Percentiles rank a stretch among this genome's conserved stretches.
Evolutionary conservation across 179 eudicot species (phyloP).

Genomic region (Beta macrorhiza): DNA sequence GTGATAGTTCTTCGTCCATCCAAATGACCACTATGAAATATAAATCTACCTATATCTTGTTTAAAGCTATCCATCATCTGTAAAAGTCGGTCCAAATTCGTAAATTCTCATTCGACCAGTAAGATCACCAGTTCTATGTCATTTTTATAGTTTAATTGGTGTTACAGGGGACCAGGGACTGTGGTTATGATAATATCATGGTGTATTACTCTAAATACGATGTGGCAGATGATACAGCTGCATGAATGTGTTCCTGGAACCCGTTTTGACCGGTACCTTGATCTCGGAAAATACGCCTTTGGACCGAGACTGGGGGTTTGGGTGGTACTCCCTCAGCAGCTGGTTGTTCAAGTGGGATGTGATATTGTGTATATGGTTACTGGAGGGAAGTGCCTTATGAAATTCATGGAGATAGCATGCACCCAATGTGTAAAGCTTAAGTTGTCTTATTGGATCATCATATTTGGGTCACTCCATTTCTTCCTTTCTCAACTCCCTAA

Average conservation of each 20-base stretch:
- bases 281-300: constrained; percentile 67
- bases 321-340: constrained; percentile 88
- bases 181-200: constrained; percentile 64
- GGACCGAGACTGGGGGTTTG: constrained; percentile 75
- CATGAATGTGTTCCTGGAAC: constrained; percentile 81
- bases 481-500: constrained; percentile 87
- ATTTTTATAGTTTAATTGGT: not conserved
- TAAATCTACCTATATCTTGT: no score
- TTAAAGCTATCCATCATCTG: no score
- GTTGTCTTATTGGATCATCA: constrained; percentile 79
- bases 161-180: constrained; percentile 76
- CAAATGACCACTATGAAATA: no score
- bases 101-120: no score
- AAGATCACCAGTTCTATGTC: no score
- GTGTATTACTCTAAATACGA: constrained; percentile 68
- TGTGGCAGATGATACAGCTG: constrained; percentile 88
- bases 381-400: constrained; percentile 72
- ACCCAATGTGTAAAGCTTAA: constrained; percentile 46
- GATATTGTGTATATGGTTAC: constrained; percentile 90
- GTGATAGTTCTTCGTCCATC: no score
- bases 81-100: no score
- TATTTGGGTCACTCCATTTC: constrained; percentile 71
- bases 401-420: constrained; percentile 75
- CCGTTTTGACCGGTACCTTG: constrained; percentile 68
- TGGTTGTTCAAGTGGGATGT: constrained; percentile 81